Base-by-base conservation (phyloP, 306 rosid genomes). In the Vigna reflexopilosa region DNA sequence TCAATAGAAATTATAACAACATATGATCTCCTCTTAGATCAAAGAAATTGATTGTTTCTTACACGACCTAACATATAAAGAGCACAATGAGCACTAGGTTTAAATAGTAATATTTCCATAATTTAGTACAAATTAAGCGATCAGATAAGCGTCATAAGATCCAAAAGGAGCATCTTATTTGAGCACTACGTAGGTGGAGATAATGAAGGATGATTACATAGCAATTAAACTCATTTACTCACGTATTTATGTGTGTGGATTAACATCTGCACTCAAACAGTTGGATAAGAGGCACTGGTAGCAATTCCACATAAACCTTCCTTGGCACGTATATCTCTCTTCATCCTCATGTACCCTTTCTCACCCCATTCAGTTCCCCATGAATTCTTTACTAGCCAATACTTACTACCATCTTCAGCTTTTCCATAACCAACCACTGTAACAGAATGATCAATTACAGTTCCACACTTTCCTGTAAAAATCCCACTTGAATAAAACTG, bases 311-410 rank as follows among this genome's bases (percentile, higher is more conserved):
- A 75, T 38, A 75, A 24, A 12, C 84, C 72, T 48, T 38, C 2
- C 12, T 67, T 67, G 20, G 58, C 61, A 67, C 1, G 15, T 6
- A 44, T 42, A 15, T 61, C 67, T 20, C 83, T 0, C 7, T 81
- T 45, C 69, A 77, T 66, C 26, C 80, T 84, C 42, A 84, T 84
- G 63, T 84, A 84, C 12, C 85, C 85, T 67, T 81, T n/a, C 19
- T 84, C 88, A 59, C 88, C 85, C 88, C 85, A 85, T 9, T 54
- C 22, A 7, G 66, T 59, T 4, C 87, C 80, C 87, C 85, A 72
- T 19, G 85, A 85, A 36, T 85, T 85, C 17, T 85, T 85, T 0
- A 85, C 59, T 0, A 69, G 1, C 85, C 81, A 81, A 69, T 76
- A 81, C 28, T 81, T 69, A 0, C n/a, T 51, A 9, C 67, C 77